phyloP scores from a whole-genome alignment of 139 green algal genomes.

The Micractinium conductrix region DNA sequence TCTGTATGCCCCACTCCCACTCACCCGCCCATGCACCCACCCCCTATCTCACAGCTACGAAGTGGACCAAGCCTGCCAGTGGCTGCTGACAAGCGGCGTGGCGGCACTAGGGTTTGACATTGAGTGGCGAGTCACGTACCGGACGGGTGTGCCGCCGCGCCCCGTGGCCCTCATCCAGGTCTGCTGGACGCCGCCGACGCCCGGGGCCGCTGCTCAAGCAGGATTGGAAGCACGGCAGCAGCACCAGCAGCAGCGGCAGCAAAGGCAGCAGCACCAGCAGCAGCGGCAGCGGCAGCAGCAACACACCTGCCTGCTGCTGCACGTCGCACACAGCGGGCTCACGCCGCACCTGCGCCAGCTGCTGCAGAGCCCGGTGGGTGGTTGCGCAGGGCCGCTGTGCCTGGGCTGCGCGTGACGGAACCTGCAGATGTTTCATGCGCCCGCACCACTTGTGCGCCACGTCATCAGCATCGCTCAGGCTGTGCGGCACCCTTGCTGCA shows the following conservation, averaged over 20 bases:
- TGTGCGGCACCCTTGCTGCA: too few species aligned
- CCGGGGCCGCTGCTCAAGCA: too few species aligned
- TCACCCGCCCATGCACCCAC: too few species aligned
- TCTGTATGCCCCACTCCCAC: background rate
- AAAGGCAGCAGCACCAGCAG: background rate
- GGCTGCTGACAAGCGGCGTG: constrained; percentile 15
- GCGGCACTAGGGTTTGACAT: constrained; percentile 59
- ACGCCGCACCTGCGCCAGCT: constrained; percentile 39
- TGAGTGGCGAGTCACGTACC: constrained; percentile 53
- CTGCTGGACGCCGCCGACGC: constrained; percentile 12
- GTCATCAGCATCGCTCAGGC: too few species aligned
- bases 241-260: background rate
- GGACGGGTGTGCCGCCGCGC: constrained; percentile 20
- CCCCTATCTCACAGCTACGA: too few species aligned
- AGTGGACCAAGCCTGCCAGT: constrained; percentile 12
- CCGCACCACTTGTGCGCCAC: too few species aligned
- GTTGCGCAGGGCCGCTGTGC: background rate
- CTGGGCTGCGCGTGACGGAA: background rate
- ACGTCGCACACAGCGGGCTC: constrained; percentile 42
- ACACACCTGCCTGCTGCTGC: constrained; percentile 50
- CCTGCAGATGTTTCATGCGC: too few species aligned
- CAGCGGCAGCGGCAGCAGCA: constrained; percentile 1
- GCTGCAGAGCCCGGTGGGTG: constrained; percentile 27
- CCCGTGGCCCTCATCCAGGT: constrained; percentile 45
- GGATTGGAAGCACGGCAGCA: background rate